phyloP scores from a whole-genome alignment of 345 rosid species.

The Gossypium rotundifolium region DNA sequence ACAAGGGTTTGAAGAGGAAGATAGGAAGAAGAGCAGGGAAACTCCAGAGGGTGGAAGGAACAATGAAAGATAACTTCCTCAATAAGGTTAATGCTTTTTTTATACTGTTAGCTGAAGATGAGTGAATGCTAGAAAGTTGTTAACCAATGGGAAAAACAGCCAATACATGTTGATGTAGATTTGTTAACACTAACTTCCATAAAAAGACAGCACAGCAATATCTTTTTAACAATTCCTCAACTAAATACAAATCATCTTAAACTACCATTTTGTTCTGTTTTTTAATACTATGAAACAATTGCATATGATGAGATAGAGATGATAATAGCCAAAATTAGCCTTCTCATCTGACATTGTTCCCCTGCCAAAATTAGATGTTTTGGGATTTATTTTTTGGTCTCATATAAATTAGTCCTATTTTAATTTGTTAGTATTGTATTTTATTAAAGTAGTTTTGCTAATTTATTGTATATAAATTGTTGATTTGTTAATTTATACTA shows the following conservation, averaged over 20 bases:
- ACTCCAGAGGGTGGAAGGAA: conserved; percentile 75
- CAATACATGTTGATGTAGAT: too few relatives aligned
- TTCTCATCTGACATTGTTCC: background rate
- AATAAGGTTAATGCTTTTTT: conserved; percentile 30
- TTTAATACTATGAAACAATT: background rate
- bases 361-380: background rate
- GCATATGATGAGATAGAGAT: background rate
- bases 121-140: too few relatives aligned
- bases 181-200: too few relatives aligned
- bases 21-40: conserved; percentile 15
- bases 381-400: too few relatives aligned
- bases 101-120: too few relatives aligned
- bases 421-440: too few relatives aligned
- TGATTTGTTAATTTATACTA: too few relatives aligned
- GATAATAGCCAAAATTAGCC: background rate
- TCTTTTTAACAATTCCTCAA: background rate
- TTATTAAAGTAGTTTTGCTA: too few relatives aligned
- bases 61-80: conserved; percentile 16
- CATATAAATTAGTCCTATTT: too few relatives aligned
- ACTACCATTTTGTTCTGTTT: background rate
- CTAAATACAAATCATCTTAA: background rate
- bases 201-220: background rate
- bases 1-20: conserved; percentile 58
- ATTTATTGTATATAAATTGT: too few relatives aligned
- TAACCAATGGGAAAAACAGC: too few relatives aligned